These are phyloP conservation scores for Apiotrichum mycotoxinovorans DNA, from an alignment of 1,284 basidiomycete species.

Conservation along the genomic window DNA sequence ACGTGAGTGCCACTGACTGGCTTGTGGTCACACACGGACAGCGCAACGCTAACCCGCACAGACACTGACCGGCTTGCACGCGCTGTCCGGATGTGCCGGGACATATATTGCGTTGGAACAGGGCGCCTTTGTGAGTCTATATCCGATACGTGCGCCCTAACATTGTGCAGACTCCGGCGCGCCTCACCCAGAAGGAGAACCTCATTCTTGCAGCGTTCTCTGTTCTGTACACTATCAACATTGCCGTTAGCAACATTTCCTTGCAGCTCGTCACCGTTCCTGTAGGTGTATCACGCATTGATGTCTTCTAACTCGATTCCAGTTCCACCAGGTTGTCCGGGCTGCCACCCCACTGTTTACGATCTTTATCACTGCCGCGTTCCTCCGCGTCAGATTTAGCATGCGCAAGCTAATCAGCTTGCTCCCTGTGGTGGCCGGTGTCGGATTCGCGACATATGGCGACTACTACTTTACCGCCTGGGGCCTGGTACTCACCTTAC, in stretches of 20 bases:
- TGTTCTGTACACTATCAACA: constrained; percentile 83
- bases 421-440: constrained; percentile 81
- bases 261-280: constrained; percentile 84
- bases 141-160: background rate
- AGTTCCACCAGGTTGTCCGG: constrained; percentile 96
- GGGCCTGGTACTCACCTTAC: constrained; percentile 77
- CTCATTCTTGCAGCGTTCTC: constrained; percentile 72
- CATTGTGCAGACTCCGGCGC: constrained; percentile 53
- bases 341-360: constrained; percentile 87
- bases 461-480: constrained; percentile 81
- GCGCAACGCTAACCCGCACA: constrained; percentile 21
- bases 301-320: background rate
- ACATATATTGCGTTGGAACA: constrained; percentile 63
- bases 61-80: constrained; percentile 79
- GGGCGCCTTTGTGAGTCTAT: constrained; percentile 57
- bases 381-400: constrained; percentile 50
- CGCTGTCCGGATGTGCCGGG: constrained; percentile 77
- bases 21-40: background rate
- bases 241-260: constrained; percentile 85
- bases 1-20: constrained; percentile 52
- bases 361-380: constrained; percentile 63
- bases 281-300: constrained; percentile 50
- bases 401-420: constrained; percentile 65
- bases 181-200: constrained; percentile 59
- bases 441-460: constrained; percentile 90